Evolutionary conservation across 2,329 filamentous ascomycete genomes (phyloP).

Genomic region (Paraconiothyrium sp.): DNA sequence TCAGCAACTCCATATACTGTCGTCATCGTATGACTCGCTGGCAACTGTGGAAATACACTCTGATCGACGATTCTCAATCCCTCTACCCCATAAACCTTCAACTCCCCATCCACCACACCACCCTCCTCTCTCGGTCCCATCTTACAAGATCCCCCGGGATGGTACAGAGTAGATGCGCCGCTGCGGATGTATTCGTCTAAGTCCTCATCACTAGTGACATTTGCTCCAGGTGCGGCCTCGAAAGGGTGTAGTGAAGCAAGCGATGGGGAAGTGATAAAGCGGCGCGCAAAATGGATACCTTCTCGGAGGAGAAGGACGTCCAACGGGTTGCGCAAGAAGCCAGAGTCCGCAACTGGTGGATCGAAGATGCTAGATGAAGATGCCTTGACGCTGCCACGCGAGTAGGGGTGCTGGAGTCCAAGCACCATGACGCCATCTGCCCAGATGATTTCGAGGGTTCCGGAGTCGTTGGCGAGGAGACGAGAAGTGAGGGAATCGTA

Average conservation of each 20-base stretch:
- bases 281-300: slow-evolving; percentile 31
- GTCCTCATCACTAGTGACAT: slow-evolving; percentile 30
- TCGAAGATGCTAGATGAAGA: slow-evolving; percentile 33
- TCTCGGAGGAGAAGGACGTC: slow-evolving; percentile 34
- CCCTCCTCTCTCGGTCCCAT: slow-evolving; percentile 38
- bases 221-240: slow-evolving; percentile 32
- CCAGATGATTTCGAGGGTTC: slow-evolving; percentile 34
- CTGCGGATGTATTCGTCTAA: slow-evolving; percentile 29
- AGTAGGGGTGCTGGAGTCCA: slow-evolving; percentile 35
- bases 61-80: slow-evolving; percentile 7
- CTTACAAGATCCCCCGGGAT: slow-evolving; percentile 38
- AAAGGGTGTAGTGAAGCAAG: slow-evolving; percentile 31
- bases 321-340: slow-evolving; percentile 36
- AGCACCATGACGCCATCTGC: slow-evolving; percentile 28
- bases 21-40: slow-evolving; percentile 5
- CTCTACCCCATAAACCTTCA: slow-evolving; percentile 32
- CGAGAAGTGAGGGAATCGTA: slow-evolving; percentile 31
- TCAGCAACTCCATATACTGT: slow-evolving; percentile 1
- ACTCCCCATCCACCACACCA: slow-evolving; percentile 36
- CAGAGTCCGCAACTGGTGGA: slow-evolving; percentile 33
- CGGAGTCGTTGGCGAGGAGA: slow-evolving; percentile 27
- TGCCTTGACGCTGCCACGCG: slow-evolving; percentile 37
- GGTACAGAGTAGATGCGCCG: slow-evolving; percentile 29
- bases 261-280: slow-evolving; percentile 20
- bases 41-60: slow-evolving; percentile 5